Evolutionary conservation across 768 basidiomycete genomes (phyloP), one percentile per base, ranked within the genome.

Genomic region (Agaricus blazei): DNA sequence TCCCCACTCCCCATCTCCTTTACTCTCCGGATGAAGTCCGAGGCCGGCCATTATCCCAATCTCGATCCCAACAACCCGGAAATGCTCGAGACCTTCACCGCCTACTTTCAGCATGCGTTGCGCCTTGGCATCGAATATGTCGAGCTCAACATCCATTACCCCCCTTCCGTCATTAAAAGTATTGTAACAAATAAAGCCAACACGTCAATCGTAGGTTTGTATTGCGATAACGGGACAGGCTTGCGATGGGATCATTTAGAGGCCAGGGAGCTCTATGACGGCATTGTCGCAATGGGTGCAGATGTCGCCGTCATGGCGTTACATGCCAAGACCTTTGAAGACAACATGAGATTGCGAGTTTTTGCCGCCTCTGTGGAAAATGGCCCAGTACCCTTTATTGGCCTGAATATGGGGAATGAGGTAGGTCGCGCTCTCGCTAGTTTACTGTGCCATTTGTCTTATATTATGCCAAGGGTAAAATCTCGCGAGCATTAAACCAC

Each of bases 281-380:
- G 50, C 11, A 64, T 77, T 19, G 82, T 82, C 9, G 64, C 72
- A 28, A 70, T 72, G 58, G 75, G 78, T 46, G 87, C 85, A 3
- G 89, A 90, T 62, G 79, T 90, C 11, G 75, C 85, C 68, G 88
- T 88, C 68, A 75, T 91, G 49, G 79, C 88, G 36, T 82, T 83
- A 44, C 84, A 80, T 52, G 88, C 88, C 9, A 79, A 72, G 54
- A 66, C 68, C 1, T 61, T 83, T 19, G 74, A 78, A 54, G 86
- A 87, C 64, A 91, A 90, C 67, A 69, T 85, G 54, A 69, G 74
- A 1, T 73, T 92, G 44, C 76, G 81, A 23, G 62, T 72, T 8
- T 92, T 91, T 66, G 78, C 75, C 34, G 65, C 71, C 19, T 71
- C 72, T 40, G 68, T 70, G 24, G 64, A 65, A 26, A 59, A 66